These are phyloP conservation scores for Mortierella sp. DNA, from an alignment of 371 early-diverging fungal genomes.

Conservation along the genomic window DNA sequence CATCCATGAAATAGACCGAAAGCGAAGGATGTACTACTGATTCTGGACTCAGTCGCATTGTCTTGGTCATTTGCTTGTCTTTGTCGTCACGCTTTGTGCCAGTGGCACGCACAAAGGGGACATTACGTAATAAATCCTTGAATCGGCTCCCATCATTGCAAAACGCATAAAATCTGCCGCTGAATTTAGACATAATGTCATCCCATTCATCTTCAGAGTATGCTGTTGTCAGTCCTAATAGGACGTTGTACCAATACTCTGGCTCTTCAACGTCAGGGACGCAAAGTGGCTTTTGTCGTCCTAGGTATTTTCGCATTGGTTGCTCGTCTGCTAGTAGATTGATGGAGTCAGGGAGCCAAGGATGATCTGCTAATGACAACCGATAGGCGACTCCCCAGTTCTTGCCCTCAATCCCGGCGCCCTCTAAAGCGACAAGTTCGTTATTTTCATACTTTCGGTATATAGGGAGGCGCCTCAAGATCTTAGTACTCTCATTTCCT, in stretches of 20 bases:
- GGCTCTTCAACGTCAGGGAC: neutral
- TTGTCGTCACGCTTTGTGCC: neutral
- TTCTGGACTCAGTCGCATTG: neutral
- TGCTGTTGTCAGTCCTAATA: too few relatives aligned
- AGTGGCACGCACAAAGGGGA: neutral
- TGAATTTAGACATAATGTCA: neutral
- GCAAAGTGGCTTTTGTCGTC: neutral
- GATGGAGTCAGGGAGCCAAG: constrained; percentile 2
- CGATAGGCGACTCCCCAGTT: neutral
- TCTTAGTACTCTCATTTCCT: neutral
- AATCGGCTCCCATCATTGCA: neutral
- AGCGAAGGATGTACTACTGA: neutral
- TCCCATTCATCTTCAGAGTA: constrained; percentile 7
- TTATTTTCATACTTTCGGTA: neutral
- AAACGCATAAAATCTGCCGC: neutral
- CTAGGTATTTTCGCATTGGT: neutral
- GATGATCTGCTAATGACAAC: too few relatives aligned
- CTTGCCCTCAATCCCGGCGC: neutral
- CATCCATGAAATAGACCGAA: neutral
- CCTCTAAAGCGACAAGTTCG: neutral
- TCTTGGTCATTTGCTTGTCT: neutral
- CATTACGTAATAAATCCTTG: neutral
- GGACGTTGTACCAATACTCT: neutral
- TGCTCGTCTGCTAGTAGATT: constrained; percentile 5
- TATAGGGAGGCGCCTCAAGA: neutral